phyloP scores from a whole-genome alignment of 192 early-diverging fungal species.

The Coemansia sp. region DNA sequence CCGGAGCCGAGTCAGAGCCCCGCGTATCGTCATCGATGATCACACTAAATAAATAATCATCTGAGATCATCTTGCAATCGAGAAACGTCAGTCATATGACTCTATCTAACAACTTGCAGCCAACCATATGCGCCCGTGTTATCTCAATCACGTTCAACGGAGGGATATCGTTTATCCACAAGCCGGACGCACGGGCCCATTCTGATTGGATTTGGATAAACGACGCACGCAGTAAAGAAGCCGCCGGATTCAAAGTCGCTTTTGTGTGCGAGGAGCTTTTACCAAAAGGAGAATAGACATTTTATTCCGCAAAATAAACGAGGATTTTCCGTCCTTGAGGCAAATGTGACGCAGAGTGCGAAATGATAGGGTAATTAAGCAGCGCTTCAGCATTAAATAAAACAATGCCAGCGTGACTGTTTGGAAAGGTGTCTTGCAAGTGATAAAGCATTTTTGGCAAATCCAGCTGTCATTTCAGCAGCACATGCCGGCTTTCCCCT shows the following conservation, averaged over 20 bases:
- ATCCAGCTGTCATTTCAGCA: not conserved
- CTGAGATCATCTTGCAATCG: not conserved
- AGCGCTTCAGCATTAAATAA: not conserved
- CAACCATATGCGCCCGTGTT: not conserved
- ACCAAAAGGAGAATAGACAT: conserved; percentile 6
- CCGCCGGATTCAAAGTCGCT: not conserved
- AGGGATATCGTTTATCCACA: not conserved
- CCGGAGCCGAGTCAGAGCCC: conserved; percentile 7
- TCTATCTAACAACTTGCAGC: not conserved
- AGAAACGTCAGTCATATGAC: conserved; percentile 1
- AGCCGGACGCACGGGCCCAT: not conserved
- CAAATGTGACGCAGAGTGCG: not conserved
- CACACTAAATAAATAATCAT: not conserved
- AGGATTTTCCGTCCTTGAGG: not conserved
- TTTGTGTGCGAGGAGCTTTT: not conserved
- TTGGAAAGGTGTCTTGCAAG: not conserved
- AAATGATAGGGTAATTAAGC: not conserved
- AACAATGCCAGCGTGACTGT: not conserved
- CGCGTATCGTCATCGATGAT: not conserved
- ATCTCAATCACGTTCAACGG: not conserved
- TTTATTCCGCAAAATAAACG: too few species aligned
- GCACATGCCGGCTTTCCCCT: not conserved
- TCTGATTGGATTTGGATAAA: not conserved
- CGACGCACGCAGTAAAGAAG: not conserved
- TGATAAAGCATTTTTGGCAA: not conserved